These are phyloP conservation scores for Nyssa sinensis DNA, from an alignment of 148 eudicot species.

Conservation along the genomic window DNA sequence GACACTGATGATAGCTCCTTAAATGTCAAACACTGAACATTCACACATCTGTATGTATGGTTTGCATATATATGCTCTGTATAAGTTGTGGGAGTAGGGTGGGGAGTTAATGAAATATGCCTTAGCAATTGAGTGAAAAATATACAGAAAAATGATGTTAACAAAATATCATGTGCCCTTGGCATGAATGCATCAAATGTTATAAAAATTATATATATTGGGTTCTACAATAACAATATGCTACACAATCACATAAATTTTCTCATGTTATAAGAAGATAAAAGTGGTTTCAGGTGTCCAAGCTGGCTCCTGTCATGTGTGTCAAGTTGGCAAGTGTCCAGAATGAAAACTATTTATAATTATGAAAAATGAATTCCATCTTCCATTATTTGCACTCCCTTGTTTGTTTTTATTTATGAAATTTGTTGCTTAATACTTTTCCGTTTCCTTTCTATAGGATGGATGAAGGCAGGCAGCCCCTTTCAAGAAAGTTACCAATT, in stretches of 20 bases:
- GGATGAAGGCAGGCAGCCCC: constrained; percentile 99
- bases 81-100: neutral
- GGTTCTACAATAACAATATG: neutral
- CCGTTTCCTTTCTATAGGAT: constrained; percentile 46
- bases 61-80: neutral
- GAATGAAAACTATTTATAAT: neutral
- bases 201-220: neutral
- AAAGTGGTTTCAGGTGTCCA: neutral
- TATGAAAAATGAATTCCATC: neutral
- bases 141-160: too few species aligned
- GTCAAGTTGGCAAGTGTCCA: neutral
- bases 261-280: neutral
- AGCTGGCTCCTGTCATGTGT: neutral
- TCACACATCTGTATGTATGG: too few species aligned
- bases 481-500: constrained; percentile 86
- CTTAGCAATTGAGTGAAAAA: too few species aligned
- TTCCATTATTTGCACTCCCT: neutral
- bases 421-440: neutral
- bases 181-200: neutral
- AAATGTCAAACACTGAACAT: too few species aligned
- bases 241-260: neutral
- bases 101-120: neutral
- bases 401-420: neutral
- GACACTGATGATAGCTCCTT: neutral
- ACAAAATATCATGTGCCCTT: neutral